These are phyloP conservation scores for Ascochyta lentis DNA, from an alignment of 2,329 filamentous ascomycete genomes.

Conservation along the genomic window DNA sequence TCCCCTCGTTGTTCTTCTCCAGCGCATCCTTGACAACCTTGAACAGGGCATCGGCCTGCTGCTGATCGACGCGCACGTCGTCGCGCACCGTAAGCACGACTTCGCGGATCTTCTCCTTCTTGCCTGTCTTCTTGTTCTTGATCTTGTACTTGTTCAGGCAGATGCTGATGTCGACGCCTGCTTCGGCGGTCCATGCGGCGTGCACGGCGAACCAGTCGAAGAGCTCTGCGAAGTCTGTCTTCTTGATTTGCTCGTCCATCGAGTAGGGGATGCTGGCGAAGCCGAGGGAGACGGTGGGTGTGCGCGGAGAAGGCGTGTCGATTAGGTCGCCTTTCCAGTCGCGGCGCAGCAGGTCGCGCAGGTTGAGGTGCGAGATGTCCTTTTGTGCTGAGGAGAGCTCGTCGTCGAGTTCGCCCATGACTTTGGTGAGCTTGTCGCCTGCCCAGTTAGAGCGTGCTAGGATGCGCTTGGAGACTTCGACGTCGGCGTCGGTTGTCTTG, in stretches of 20 bases:
- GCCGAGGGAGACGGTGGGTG: slow-evolving; percentile 55
- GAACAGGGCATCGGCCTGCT: slow-evolving; percentile 54
- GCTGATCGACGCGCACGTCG: slow-evolving; percentile 54
- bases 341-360: slow-evolving; percentile 55
- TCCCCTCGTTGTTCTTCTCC: slow-evolving; percentile 46
- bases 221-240: slow-evolving; percentile 56
- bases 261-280: slow-evolving; percentile 57
- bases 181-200: slow-evolving; percentile 57
- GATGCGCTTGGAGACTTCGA: slow-evolving; percentile 49
- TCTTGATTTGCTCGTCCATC: slow-evolving; percentile 54
- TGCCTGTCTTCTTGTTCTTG: slow-evolving; percentile 44
- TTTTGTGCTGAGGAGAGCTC: slow-evolving; percentile 53
- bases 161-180: slow-evolving; percentile 54
- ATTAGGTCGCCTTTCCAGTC: slow-evolving; percentile 59
- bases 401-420: slow-evolving; percentile 53
- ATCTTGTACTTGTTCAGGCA: slow-evolving; percentile 57
- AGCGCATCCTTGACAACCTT: slow-evolving; percentile 50
- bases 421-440: slow-evolving; percentile 47
- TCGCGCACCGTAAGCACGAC: slow-evolving; percentile 55
- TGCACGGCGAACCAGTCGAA: slow-evolving; percentile 59
- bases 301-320: slow-evolving; percentile 55
- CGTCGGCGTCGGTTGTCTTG: slow-evolving; percentile 50
- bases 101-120: slow-evolving; percentile 57
- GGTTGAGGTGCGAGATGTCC: slow-evolving; percentile 50
- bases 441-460: slow-evolving; percentile 54